A percentile compares a stretch with the other conserved stretches of the same genome.
Conservation (phyloP, 352 stramenopile genomes). For the Phytopythium chamaehyphon region DNA sequence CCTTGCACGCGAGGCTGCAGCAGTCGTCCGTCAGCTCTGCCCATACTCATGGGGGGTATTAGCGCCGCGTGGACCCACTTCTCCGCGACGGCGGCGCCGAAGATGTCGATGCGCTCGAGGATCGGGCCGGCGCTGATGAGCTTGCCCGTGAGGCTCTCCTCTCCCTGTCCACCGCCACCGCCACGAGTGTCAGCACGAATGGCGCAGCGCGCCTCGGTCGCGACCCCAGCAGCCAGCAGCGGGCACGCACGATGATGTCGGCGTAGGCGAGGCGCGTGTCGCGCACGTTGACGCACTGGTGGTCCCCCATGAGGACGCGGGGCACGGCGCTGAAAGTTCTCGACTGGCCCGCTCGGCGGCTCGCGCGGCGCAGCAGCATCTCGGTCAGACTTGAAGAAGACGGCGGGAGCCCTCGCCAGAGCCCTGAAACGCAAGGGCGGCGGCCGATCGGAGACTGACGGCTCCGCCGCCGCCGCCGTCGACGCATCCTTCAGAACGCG, state of each 20-base stretch:
- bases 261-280: slow-evolving; percentile 53
- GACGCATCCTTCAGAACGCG: slow-evolving; percentile 4
- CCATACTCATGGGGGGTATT: too few species aligned
- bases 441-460: not conserved
- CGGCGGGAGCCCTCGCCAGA: not conserved
- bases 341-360: not conserved
- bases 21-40: not conserved
- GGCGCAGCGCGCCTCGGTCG: too few species aligned
- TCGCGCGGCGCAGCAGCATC: not conserved
- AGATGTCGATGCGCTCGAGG: slow-evolving; percentile 54
- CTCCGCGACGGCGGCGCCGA: slow-evolving; percentile 55
- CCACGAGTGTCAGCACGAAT: too few species aligned
- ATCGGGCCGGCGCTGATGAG: slow-evolving; percentile 49
- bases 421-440: slow-evolving; percentile 4
- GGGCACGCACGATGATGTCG: slow-evolving; percentile 50
- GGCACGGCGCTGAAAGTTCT: slow-evolving; percentile 14
- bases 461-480: not conserved
- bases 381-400: not conserved
- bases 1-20: slow-evolving; percentile 32
- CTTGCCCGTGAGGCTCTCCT: slow-evolving; percentile 46
- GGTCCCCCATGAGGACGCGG: slow-evolving; percentile 10
- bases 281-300: slow-evolving; percentile 36
- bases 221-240: too few species aligned
- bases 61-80: slow-evolving; percentile 32
- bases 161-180: slow-evolving; percentile 26